phyloP scores from a whole-genome alignment of 2,329 filamentous ascomycete species.

The Didymella exigua region DNA sequence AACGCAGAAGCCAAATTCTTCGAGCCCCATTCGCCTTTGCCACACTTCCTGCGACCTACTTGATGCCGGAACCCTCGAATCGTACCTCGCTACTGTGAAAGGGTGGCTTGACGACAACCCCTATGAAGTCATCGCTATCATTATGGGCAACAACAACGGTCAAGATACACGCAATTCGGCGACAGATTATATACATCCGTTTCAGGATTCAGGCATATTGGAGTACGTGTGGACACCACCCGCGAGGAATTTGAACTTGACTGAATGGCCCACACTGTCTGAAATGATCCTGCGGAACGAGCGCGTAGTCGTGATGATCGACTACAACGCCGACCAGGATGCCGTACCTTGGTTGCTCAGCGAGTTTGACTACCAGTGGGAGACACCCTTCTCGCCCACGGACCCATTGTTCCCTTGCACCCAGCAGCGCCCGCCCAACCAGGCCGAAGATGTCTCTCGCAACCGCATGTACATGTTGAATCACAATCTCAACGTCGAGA shows the following conservation, averaged over 20 bases:
- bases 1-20: constrained; percentile 61
- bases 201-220: constrained; percentile 73
- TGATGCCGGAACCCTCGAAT: constrained; percentile 76
- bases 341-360: constrained; percentile 83
- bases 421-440: constrained; percentile 74
- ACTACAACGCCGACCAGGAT: constrained; percentile 69
- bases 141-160: constrained; percentile 76
- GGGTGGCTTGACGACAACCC: constrained; percentile 77
- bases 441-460: constrained; percentile 57
- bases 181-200: constrained; percentile 67
- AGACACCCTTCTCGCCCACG: constrained; percentile 82
- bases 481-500: constrained; percentile 81
- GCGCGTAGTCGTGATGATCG: constrained; percentile 44
- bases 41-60: constrained; percentile 84
- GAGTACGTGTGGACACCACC: constrained; percentile 76
- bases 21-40: constrained; percentile 69
- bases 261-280: constrained; percentile 83
- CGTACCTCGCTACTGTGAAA: constrained; percentile 71
- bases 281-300: constrained; percentile 54
- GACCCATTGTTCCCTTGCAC: constrained; percentile 75
- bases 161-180: constrained; percentile 61
- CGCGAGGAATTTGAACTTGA: constrained; percentile 70
- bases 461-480: constrained; percentile 81
- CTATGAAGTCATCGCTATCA: constrained; percentile 84
- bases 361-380: constrained; percentile 87